These are phyloP conservation scores for Candida tunisiensis DNA, from an alignment of 1,139 yeast genomes.

Conservation along the genomic window DNA sequence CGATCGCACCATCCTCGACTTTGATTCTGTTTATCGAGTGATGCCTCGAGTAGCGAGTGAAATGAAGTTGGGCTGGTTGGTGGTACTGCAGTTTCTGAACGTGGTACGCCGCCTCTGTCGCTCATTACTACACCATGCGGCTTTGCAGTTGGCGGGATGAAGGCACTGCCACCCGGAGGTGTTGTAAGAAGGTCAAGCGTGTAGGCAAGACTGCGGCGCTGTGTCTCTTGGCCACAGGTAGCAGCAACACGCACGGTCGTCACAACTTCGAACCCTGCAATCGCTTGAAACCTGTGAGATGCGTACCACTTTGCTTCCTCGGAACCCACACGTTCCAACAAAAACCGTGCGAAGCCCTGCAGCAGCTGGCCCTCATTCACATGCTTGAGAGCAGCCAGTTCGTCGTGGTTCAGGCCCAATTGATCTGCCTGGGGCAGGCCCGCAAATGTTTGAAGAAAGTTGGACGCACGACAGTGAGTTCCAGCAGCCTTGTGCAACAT, in stretches of 20 bases:
- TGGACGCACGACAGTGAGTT: slow-evolving; percentile 50
- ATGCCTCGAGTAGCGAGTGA: too few relatives aligned
- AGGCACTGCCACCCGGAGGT: too few relatives aligned
- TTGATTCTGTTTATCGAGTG: too few relatives aligned
- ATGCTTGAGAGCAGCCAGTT: slow-evolving; percentile 9
- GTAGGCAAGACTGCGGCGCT: neutral
- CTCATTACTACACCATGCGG: too few relatives aligned
- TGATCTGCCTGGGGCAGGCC: slow-evolving; percentile 14
- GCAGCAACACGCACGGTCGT: slow-evolving; percentile 1
- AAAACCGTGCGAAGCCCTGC: slow-evolving; percentile 41
- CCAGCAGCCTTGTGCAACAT: slow-evolving; percentile 80
- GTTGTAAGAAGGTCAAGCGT: neutral
- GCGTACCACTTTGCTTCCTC: slow-evolving; percentile 21
- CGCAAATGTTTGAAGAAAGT: slow-evolving; percentile 37
- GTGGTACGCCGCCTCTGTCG: too few relatives aligned
- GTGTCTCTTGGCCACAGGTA: slow-evolving; percentile 7
- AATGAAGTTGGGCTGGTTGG: too few relatives aligned
- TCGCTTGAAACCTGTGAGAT: slow-evolving; percentile 2
- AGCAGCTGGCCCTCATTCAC: slow-evolving; percentile 21
- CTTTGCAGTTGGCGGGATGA: too few relatives aligned
- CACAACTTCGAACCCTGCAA: slow-evolving; percentile 3
- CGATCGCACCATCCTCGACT: too few relatives aligned
- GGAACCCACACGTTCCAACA: slow-evolving; percentile 30
- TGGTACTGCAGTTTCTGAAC: too few relatives aligned
- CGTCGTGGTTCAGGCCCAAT: slow-evolving; percentile 36